Base-by-base conservation (phyloP, 441 rosid genomes). In the Populus hybrid region DNA sequence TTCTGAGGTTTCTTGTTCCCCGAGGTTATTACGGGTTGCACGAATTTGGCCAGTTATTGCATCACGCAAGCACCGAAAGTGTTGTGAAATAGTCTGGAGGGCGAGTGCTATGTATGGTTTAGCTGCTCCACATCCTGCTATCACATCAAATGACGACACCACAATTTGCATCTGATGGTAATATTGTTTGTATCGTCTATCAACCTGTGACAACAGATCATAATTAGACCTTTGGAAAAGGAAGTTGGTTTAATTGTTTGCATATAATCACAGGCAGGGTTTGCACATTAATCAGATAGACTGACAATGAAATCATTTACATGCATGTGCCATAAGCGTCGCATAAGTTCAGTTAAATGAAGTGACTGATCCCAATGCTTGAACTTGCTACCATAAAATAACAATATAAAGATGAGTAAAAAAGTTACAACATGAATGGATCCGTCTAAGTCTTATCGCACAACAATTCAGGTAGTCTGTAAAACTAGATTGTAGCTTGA, bases 121-220 rank as follows among this genome's bases (percentile, higher is more conserved):
- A 76, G 99, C 96, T 0, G 98, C 95, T 67, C 97, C 97, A 63
- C 81, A 84, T 72, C 98, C 98, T 3, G 98, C 97, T 79, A 94
- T 89, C 8, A 86, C 92, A 76, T 96, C 96, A 83, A 96, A 96
- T 9, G 99, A 96, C 61, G 98, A 93, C 10, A 94, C 96, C 28
- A 96, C 94, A 67, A 91, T 88, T 87, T 93, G 98, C 99, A 96
- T 94, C 88, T 94, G 99, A 80, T 93, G 93, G 84, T 89, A 86
- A 73, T 94, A 96, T 81, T 93, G 99, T 76, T 90, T 96, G 87
- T 93, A 96, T 89, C 93, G 89, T 82, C 91, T 89, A 85, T 94
- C 98, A 80, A 96, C 99, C 99, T 96, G 82, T 63, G 50, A 68
- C 68, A 80, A 81, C 6, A 75, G 54, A 63, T 11, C 73, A 16